Conservation (phyloP, 345 rosid genomes). For the Bruguiera parviflora region DNA sequence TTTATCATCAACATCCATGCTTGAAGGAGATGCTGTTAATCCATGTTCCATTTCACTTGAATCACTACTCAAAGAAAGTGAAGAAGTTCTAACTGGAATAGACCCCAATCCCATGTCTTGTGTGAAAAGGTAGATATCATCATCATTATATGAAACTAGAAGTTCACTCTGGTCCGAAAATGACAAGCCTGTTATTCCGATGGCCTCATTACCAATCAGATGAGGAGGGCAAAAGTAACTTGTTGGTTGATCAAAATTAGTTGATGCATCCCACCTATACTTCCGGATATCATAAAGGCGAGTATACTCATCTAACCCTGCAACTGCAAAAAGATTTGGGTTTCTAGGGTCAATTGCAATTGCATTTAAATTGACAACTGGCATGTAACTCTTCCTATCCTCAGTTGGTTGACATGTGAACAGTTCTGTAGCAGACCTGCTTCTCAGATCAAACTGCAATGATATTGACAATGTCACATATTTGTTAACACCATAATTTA, state of each 20-base stretch:
- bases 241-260: conserved; percentile 51
- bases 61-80: conserved; percentile 28
- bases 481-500: not conserved
- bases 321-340: conserved; percentile 73
- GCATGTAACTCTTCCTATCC: conserved; percentile 33
- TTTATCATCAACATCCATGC: conserved; percentile 21
- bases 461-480: conserved; percentile 17
- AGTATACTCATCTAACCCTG: conserved; percentile 75
- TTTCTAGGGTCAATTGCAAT: conserved; percentile 80
- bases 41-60: conserved; percentile 28
- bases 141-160: conserved; percentile 74
- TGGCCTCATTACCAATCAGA: conserved; percentile 49
- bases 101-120: conserved; percentile 75
- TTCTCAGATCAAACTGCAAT: conserved; percentile 88
- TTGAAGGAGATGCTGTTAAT: conserved; percentile 20
- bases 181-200: conserved; percentile 86
- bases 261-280: conserved; percentile 49
- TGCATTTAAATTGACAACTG: conserved; percentile 52
- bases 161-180: conserved; percentile 91
- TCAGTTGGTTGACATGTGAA: conserved; percentile 53
- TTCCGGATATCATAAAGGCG: conserved; percentile 82
- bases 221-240: conserved; percentile 72
- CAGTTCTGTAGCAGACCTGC: conserved; percentile 54
- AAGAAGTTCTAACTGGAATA: conserved; percentile 37
- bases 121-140: conserved; percentile 70